These are phyloP conservation scores for Nemania sp. DNA, from an alignment of 2,329 filamentous ascomycete species.

Conservation along the genomic window DNA sequence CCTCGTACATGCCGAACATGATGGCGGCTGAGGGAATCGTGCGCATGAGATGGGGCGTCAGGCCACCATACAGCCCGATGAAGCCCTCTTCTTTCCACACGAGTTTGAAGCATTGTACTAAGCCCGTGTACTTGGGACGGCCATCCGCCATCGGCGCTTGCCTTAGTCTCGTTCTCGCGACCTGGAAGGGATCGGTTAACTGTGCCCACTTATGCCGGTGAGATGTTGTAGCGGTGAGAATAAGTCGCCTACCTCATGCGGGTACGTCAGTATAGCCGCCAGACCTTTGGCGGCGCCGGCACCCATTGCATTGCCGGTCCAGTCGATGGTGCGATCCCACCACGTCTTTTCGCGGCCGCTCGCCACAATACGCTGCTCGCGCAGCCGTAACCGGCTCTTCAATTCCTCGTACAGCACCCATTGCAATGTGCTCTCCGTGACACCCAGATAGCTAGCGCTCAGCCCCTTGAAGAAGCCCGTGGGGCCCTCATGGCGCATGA, in stretches of 20 bases:
- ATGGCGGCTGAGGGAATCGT: slow-evolving; percentile 92
- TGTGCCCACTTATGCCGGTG: background rate
- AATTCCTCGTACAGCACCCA: slow-evolving; percentile 95
- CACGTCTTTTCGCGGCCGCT: slow-evolving; percentile 66
- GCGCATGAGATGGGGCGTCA: slow-evolving; percentile 88
- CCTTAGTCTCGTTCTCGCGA: slow-evolving; percentile 80
- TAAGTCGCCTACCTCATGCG: slow-evolving; percentile 71
- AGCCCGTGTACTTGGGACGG: slow-evolving; percentile 81
- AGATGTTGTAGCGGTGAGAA: background rate
- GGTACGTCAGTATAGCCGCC: slow-evolving; percentile 84
- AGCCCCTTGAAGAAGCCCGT: slow-evolving; percentile 86
- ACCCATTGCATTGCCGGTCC: slow-evolving; percentile 77
- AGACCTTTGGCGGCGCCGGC: slow-evolving; percentile 86
- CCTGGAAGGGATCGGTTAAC: slow-evolving; percentile 48
- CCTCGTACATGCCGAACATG: slow-evolving; percentile 90
- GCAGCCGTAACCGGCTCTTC: slow-evolving; percentile 71
- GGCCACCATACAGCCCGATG: slow-evolving; percentile 82
- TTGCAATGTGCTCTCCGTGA: slow-evolving; percentile 87
- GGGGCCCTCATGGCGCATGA: slow-evolving; percentile 78
- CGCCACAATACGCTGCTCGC: slow-evolving; percentile 61
- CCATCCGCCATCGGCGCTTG: slow-evolving; percentile 78
- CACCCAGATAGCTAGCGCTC: slow-evolving; percentile 88
- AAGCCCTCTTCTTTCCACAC: slow-evolving; percentile 90
- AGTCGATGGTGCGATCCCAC: slow-evolving; percentile 77
- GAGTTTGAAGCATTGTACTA: slow-evolving; percentile 85